A percentile compares a stretch with the other conserved stretches of the same genome.
Conservation (phyloP, 2,329 filamentous ascomycete species). For the Ascomycota sp. region DNA sequence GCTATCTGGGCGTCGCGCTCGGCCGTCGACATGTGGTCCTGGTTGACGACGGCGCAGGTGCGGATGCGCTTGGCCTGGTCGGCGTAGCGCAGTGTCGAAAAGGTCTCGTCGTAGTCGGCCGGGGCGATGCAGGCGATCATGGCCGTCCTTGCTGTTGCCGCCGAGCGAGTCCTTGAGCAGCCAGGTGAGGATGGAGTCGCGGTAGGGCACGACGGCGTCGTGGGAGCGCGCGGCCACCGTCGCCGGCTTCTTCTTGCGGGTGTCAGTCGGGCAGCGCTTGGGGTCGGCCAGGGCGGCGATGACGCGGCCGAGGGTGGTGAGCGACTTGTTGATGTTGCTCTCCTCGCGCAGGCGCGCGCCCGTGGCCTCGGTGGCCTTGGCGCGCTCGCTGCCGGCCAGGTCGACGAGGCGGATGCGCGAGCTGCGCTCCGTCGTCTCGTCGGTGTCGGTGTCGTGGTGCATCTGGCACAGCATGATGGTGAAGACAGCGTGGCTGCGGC, state of each 20-base stretch:
- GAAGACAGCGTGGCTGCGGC: slow-evolving; percentile 90
- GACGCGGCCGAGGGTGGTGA: slow-evolving; percentile 85
- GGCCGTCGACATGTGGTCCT: slow-evolving; percentile 79
- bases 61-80: slow-evolving; percentile 96
- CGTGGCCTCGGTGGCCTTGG: slow-evolving; percentile 88
- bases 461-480: slow-evolving; percentile 97
- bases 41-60: slow-evolving; percentile 84
- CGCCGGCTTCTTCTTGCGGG: slow-evolving; percentile 35
- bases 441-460: slow-evolving; percentile 89
- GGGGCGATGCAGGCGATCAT: slow-evolving; percentile 98
- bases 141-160: slow-evolving; percentile 91
- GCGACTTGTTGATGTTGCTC: slow-evolving; percentile 96
- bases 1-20: slow-evolving; percentile 86
- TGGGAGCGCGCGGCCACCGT: too few relatives aligned
- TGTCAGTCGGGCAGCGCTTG: slow-evolving; percentile 36
- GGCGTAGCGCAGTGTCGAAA: slow-evolving; percentile 88
- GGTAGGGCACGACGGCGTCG: slow-evolving; percentile 66
- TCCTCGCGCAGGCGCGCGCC: slow-evolving; percentile 80
- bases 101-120: slow-evolving; percentile 88
- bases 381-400: slow-evolving; percentile 82
- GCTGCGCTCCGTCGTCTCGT: slow-evolving; percentile 88
- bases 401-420: slow-evolving; percentile 90
- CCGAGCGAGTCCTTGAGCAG: slow-evolving; percentile 88
- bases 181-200: slow-evolving; percentile 71
- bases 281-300: slow-evolving; percentile 73